Percentiles rank a stretch among this genome's conserved stretches.
Conservation (phyloP, 2,329 filamentous ascomycete genomes). For the Phaeophleospora eucalypticola region DNA sequence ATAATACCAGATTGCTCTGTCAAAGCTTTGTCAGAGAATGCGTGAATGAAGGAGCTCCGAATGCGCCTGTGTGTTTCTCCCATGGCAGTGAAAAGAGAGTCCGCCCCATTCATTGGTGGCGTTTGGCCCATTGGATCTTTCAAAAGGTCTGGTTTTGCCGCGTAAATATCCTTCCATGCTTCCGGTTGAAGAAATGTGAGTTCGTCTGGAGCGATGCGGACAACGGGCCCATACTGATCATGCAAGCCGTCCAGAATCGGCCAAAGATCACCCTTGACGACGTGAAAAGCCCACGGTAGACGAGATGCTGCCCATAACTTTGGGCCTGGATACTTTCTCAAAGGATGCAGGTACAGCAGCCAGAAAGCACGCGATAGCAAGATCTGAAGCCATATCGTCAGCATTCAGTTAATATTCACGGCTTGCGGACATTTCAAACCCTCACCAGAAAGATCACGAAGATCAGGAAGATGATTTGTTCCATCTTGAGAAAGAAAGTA, state of each 20-base stretch:
- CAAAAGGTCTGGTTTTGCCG: not conserved
- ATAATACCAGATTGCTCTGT: too few relatives aligned
- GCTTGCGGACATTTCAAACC: too few relatives aligned
- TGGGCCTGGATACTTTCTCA: constrained; percentile 8
- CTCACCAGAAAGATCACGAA: too few relatives aligned
- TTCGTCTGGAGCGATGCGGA: constrained; percentile 46
- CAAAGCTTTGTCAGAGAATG: constrained; percentile 37
- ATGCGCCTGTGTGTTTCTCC: not conserved
- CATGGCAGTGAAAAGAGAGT: not conserved
- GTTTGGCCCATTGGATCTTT: not conserved
- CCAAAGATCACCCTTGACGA: constrained; percentile 3
- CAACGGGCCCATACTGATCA: constrained; percentile 39
- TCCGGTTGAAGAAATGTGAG: constrained; percentile 40
- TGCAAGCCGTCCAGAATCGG: constrained; percentile 26
- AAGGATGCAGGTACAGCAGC: constrained; percentile 32
- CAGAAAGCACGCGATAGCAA: too few relatives aligned
- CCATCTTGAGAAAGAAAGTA: too few relatives aligned
- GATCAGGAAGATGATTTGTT: too few relatives aligned
- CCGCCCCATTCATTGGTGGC: not conserved
- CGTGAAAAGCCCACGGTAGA: constrained; percentile 4
- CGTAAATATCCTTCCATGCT: constrained; percentile 42
- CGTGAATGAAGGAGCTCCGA: not conserved
- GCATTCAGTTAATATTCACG: too few relatives aligned
- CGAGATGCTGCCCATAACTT: constrained; percentile 3
- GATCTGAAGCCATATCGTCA: too few relatives aligned